Percentiles rank a stretch among this genome's conserved stretches.
Evolutionary conservation across 371 early-diverging fungal species (phyloP).

Genomic region (Haplosporangium sp.): DNA sequence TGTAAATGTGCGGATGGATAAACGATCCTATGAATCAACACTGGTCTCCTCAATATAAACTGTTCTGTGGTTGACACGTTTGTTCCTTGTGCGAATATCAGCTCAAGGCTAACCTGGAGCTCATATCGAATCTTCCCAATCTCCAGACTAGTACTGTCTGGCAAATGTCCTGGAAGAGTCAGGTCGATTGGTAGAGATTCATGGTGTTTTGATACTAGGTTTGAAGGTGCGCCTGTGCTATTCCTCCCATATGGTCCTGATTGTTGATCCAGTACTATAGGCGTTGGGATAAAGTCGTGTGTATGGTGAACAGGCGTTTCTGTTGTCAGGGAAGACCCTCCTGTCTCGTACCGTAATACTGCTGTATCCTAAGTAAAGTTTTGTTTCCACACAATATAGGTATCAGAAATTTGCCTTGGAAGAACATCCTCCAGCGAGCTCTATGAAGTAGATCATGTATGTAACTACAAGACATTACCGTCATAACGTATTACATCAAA

Average conservation of each 20-base stretch:
- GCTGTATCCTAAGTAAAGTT: slow-evolving; percentile 40
- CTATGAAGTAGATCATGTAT: not conserved
- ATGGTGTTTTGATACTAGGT: slow-evolving; percentile 13
- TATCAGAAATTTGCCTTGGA: not conserved
- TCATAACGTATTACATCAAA: not conserved
- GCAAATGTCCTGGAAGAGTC: slow-evolving; percentile 46
- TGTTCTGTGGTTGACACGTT: slow-evolving; percentile 21
- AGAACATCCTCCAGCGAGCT: not conserved
- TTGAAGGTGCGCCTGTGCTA: not conserved
- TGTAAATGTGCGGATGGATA: slow-evolving; percentile 50
- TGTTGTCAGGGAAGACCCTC: slow-evolving; percentile 23
- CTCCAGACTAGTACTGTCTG: slow-evolving; percentile 29
- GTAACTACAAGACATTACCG: not conserved
- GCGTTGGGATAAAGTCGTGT: slow-evolving; percentile 50
- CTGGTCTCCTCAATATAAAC: slow-evolving; percentile 37
- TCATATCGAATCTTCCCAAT: slow-evolving; percentile 54
- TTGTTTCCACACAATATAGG: not conserved
- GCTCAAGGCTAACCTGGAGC: slow-evolving; percentile 39
- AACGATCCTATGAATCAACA: slow-evolving; percentile 45
- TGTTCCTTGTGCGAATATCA: slow-evolving; percentile 38
- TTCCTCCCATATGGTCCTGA: not conserved
- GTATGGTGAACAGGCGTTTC: slow-evolving; percentile 52
- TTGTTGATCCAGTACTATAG: slow-evolving; percentile 21
- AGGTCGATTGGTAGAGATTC: slow-evolving; percentile 43
- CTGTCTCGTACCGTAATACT: slow-evolving; percentile 42